Evolutionary conservation across 495 filamentous ascomycete genomes (phyloP).

Genomic region (Neurospora sp.): DNA sequence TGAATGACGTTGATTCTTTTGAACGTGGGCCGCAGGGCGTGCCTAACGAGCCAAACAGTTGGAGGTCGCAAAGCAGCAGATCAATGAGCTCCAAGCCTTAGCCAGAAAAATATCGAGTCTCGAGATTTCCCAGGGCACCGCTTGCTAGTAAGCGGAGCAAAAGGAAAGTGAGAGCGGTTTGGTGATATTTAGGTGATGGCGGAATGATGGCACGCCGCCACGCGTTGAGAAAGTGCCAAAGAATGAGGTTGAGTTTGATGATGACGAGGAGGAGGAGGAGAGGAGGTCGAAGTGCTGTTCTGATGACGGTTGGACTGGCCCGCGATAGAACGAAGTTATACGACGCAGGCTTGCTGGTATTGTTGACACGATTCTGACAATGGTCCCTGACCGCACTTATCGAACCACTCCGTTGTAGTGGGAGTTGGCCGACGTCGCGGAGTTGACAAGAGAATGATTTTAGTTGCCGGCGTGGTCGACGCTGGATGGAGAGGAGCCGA

Average conservation of each 20-base stretch:
- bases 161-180: not conserved
- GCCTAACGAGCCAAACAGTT: no score
- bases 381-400: not conserved
- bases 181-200: not conserved
- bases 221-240: not conserved
- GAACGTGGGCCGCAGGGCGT: not conserved
- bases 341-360: slow-evolving; percentile 19
- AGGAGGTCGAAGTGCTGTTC: not conserved
- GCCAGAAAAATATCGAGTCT: no score
- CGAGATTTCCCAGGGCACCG: no score
- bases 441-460: slow-evolving; percentile 12
- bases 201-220: not conserved
- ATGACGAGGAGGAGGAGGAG: not conserved
- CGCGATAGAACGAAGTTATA: slow-evolving; percentile 41
- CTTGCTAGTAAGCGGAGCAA: not conserved
- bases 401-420: slow-evolving; percentile 39
- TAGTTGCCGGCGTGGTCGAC: not conserved
- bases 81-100: no score
- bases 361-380: not conserved
- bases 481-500: not conserved
- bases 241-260: not conserved
- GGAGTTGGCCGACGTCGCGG: slow-evolving; percentile 31
- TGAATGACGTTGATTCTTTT: not conserved
- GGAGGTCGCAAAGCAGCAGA: no score
- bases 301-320: slow-evolving; percentile 19